Evolutionary conservation across 1,284 basidiomycete genomes (phyloP), one percentile per base, ranked within the genome.

Genomic region (Cutaneotrichosporon daszewskae): DNA sequence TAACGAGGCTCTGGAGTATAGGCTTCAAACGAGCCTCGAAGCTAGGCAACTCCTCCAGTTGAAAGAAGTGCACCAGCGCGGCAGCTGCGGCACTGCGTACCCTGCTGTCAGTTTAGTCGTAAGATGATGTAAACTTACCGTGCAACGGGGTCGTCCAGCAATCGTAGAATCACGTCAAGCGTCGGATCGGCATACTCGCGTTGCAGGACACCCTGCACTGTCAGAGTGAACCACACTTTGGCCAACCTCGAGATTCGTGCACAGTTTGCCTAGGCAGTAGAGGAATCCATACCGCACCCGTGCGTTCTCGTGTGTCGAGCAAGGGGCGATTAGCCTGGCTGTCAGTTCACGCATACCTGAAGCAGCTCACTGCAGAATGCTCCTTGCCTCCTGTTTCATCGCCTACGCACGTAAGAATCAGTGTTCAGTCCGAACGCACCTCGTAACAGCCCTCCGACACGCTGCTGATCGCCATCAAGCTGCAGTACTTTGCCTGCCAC

Each of bases 31-130:
- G 86, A 0, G 82, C 82, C 1, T 83, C 57, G 3, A 87, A 76
- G 0, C 78, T 80, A 16, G 83, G 77, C n/a, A 79, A 75, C 53
- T 80, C 81, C 24, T 85, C 83, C 28, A 83, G 83, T 62, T 88
- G 83, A 66, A 85, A 90, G 68, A 89, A 89, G 66, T 89, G 89
- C 59, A 88, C 86, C n/a, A 89, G 74, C 0, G 85, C 85, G 0
- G 87, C 83, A 0, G 85, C 85, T 0, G 87, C 85, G 55, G 90
- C 87, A 0, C 85, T 76, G 49, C 87, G 85, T 0, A 90, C 86
- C 23, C 87, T 87, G 55, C 23, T 2, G 13, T n/a, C n/a, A n/a
- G n/a, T 9, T 25, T 17, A n/a, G 16, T 10, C 18, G 4, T 26
- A 11, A 12, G 16, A 23, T 11, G 16, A 13, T 1, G 20, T 12